These are phyloP conservation scores for Sarcodon aspratus DNA, from an alignment of 768 basidiomycete genomes.

Conservation along the genomic window DNA sequence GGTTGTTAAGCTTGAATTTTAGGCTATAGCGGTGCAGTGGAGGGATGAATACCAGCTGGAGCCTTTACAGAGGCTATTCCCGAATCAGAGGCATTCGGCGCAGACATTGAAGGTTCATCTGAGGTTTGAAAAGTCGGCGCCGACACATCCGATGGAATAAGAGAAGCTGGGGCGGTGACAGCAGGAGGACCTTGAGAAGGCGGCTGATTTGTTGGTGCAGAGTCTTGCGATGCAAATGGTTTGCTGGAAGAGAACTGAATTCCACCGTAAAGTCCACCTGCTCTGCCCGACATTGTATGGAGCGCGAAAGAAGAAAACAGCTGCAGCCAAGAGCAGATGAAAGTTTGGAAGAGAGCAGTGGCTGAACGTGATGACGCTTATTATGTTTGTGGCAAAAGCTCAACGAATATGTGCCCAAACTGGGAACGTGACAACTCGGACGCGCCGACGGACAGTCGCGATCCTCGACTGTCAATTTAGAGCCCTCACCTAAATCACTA, in stretches of 20 bases:
- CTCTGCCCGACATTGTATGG: constrained; percentile 47
- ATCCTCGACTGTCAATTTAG: too few species aligned
- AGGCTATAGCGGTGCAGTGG: constrained; percentile 32
- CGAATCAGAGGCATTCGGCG: constrained; percentile 13
- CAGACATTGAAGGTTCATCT: constrained; percentile 17
- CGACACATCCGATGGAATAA: constrained; percentile 14
- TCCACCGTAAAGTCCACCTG: constrained; percentile 79
- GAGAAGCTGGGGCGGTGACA: constrained; percentile 8
- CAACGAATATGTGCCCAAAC: too few species aligned
- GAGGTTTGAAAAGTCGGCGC: constrained; percentile 5
- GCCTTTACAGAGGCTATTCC: constrained; percentile 29
- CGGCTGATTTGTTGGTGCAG: constrained; percentile 26
- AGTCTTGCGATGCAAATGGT: constrained; percentile 24
- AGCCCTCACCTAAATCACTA: too few species aligned
- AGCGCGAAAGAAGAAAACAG: too few species aligned
- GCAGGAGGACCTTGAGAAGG: constrained; percentile 11
- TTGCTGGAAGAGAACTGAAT: constrained; percentile 73
- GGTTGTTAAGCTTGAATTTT: constrained; percentile 41
- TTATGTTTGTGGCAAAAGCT: too few species aligned
- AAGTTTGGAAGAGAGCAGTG: too few species aligned
- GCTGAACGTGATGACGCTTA: too few species aligned
- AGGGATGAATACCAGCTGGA: constrained; percentile 45
- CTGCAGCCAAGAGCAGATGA: too few species aligned
- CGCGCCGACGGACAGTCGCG: too few species aligned
- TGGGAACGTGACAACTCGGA: too few species aligned